A percentile compares a stretch with the other conserved stretches of the same genome.
These are phyloP conservation scores for Cystoderma amianthinum DNA, from an alignment of 768 basidiomycete genomes.

Conservation along the genomic window DNA sequence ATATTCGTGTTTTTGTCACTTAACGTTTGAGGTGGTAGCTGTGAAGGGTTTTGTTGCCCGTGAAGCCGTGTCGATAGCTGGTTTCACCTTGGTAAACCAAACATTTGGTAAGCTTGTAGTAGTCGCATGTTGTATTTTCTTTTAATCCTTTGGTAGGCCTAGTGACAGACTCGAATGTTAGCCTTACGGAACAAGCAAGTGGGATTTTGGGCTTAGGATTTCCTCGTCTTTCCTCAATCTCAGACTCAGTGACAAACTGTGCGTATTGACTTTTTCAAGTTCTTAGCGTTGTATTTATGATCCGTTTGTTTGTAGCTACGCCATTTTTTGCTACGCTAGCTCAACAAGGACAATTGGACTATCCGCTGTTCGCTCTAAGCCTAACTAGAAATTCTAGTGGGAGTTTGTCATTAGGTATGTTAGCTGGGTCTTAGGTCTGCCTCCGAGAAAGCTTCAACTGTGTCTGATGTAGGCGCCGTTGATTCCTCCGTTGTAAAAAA, in stretches of 20 bases:
- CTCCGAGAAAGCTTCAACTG: slow-evolving; percentile 1
- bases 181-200: slow-evolving; percentile 55
- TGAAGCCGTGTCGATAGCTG: slow-evolving; percentile 56
- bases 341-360: slow-evolving; percentile 56
- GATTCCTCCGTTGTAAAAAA: slow-evolving; percentile 64
- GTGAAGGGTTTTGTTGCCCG: slow-evolving; percentile 66
- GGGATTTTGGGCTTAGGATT: slow-evolving; percentile 76
- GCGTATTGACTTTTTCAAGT: slow-evolving; percentile 9
- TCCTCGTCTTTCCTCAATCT: slow-evolving; percentile 61
- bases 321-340: slow-evolving; percentile 64
- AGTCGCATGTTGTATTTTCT: not conserved
- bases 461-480: slow-evolving; percentile 50
- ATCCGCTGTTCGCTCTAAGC: slow-evolving; percentile 72
- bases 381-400: slow-evolving; percentile 55
- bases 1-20: too few relatives aligned
- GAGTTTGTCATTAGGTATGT: slow-evolving; percentile 55
- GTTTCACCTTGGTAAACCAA: slow-evolving; percentile 54
- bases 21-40: slow-evolving; percentile 26
- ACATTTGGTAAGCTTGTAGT: slow-evolving; percentile 48
- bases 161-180: slow-evolving; percentile 54
- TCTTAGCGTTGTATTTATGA: too few relatives aligned
- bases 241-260: slow-evolving; percentile 41
- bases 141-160: slow-evolving; percentile 34
- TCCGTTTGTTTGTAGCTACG: slow-evolving; percentile 34
- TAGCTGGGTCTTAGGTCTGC: slow-evolving; percentile 1